A percentile compares a stretch with the other conserved stretches of the same genome.
Evolutionary conservation across 2,329 filamentous ascomycete species (phyloP).

Genomic region (Pseudogymnoascus pannorum): DNA sequence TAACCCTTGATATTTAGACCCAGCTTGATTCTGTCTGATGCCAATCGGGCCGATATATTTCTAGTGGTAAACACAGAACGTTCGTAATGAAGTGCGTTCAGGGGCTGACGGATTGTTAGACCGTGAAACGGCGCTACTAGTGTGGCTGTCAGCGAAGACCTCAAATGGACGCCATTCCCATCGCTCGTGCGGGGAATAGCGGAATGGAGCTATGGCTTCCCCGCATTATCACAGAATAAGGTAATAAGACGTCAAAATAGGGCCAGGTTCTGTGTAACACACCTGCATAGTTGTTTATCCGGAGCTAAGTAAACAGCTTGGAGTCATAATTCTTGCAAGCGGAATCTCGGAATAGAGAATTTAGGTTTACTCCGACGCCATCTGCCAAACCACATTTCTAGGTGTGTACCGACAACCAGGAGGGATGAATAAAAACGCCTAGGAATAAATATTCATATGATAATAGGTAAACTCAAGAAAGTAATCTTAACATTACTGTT

Average conservation of each 20-base stretch:
- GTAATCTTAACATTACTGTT: not conserved
- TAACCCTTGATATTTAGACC: not conserved
- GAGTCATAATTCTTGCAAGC: not conserved
- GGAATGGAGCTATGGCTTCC: not conserved
- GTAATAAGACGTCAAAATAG: not conserved
- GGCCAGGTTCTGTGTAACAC: not conserved
- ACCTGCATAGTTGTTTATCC: not conserved
- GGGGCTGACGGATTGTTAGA: not conserved
- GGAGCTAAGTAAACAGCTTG: not conserved
- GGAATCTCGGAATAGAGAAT: not conserved
- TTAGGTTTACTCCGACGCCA: not conserved
- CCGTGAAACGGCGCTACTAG: not conserved
- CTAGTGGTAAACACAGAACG: too few relatives aligned
- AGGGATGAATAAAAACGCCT: not conserved
- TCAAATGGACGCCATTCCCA: not conserved
- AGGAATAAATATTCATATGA: not conserved
- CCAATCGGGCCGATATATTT: not conserved
- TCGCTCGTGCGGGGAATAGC: not conserved
- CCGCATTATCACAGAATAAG: not conserved
- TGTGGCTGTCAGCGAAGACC: not conserved
- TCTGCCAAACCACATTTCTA: not conserved
- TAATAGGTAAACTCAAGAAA: not conserved
- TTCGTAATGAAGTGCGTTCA: too few relatives aligned
- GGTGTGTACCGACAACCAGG: not conserved
- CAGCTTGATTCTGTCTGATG: not conserved